Percentiles rank a stretch among this genome's conserved stretches.
Evolutionary conservation across 2,329 filamentous ascomycete species (phyloP).

Genomic region (Fusarium coffeatum): DNA sequence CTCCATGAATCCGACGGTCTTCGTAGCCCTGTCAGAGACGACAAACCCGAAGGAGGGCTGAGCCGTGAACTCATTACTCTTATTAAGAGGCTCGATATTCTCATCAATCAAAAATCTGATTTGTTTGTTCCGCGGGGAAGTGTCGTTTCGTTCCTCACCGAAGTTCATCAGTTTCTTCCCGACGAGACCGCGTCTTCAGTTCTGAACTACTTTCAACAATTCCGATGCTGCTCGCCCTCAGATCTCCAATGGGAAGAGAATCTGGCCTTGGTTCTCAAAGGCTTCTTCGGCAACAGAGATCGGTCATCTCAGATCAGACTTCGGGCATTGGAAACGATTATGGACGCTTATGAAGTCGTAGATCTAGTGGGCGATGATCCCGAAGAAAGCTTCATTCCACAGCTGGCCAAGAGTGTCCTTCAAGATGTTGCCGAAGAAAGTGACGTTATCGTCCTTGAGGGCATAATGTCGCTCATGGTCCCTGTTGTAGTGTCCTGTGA

Average conservation of each 20-base stretch:
- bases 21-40: constrained; percentile 44
- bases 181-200: constrained; percentile 73
- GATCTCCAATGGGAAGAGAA: constrained; percentile 76
- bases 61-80: constrained; percentile 58
- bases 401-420: constrained; percentile 71
- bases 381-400: constrained; percentile 66
- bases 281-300: constrained; percentile 71
- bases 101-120: constrained; percentile 57
- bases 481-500: constrained; percentile 72
- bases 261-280: constrained; percentile 67
- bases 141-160: constrained; percentile 74
- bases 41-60: constrained; percentile 53
- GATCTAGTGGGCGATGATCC: constrained; percentile 69
- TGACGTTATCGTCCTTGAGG: constrained; percentile 72
- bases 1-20: constrained; percentile 44
- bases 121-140: constrained; percentile 73
- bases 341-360: constrained; percentile 68
- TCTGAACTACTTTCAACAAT: constrained; percentile 75
- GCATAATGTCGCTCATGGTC: constrained; percentile 72
- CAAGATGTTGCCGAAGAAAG: constrained; percentile 70
- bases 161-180: constrained; percentile 70
- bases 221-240: constrained; percentile 77
- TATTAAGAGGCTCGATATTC: constrained; percentile 61
- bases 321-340: constrained; percentile 69
- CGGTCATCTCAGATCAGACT: constrained; percentile 72